Percentiles rank a stretch among this genome's conserved stretches.
Conservation (phyloP, 306 rosid genomes). For the Ochetophila trinervis region DNA sequence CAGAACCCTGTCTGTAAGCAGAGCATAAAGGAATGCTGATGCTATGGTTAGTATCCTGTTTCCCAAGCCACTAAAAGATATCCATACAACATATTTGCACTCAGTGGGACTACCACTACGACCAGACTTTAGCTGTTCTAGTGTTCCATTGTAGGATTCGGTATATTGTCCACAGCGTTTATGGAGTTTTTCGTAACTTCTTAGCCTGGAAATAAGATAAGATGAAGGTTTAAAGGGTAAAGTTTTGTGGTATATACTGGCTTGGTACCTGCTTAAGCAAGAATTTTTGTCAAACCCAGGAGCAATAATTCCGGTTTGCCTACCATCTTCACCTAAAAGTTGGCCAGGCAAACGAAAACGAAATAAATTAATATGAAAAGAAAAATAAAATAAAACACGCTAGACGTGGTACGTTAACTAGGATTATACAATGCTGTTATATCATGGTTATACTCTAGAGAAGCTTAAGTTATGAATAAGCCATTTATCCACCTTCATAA, state of each 20-base stretch:
- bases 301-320: slow-evolving; percentile 46
- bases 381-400: no score
- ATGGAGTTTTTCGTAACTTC: slow-evolving; percentile 57
- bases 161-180: slow-evolving; percentile 63
- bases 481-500: not conserved
- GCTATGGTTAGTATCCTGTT: slow-evolving; percentile 65
- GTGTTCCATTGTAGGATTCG: slow-evolving; percentile 43
- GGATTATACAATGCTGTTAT: no score
- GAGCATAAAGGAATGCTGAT: slow-evolving; percentile 64
- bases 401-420: no score
- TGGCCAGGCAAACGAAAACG: slow-evolving; percentile 11
- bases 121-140: slow-evolving; percentile 46
- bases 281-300: slow-evolving; percentile 55
- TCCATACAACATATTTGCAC: slow-evolving; percentile 68
- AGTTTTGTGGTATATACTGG: slow-evolving; percentile 37
- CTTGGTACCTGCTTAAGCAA: slow-evolving; percentile 64
- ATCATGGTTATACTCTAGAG: no score
- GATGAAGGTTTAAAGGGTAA: slow-evolving; percentile 48
- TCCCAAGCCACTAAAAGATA: slow-evolving; percentile 74
- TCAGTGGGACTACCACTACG: slow-evolving; percentile 21
- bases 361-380: not conserved
- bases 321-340: slow-evolving; percentile 35
- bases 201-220: slow-evolving; percentile 52
- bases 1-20: slow-evolving; percentile 69
- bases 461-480: no score